Evolutionary conservation across 2,329 filamentous ascomycete species (phyloP).

Genomic region (Dryadomyces quercivorus): DNA sequence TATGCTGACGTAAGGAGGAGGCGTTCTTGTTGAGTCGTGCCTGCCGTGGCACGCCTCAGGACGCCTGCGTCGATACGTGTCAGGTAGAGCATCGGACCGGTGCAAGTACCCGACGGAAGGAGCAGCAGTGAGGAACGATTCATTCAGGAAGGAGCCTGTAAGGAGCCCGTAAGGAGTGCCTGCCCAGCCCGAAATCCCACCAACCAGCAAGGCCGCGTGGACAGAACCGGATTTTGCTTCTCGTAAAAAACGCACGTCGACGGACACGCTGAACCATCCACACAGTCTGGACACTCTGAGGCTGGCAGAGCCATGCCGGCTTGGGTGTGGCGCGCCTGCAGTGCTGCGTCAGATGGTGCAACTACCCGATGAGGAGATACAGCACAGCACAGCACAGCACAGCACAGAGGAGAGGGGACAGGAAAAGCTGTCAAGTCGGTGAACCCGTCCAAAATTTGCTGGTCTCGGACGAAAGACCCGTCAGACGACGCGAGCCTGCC

Average conservation of each 20-base stretch:
- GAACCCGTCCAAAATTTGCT: neutral
- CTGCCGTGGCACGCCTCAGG: neutral
- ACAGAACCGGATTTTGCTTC: no score
- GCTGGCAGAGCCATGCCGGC: no score
- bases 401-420: neutral
- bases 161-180: no score
- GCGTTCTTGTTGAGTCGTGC: neutral
- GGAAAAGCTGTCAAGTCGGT: neutral
- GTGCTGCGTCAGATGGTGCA: no score
- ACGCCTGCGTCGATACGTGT: neutral
- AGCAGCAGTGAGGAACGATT: neutral
- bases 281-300: no score
- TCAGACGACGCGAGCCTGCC: neutral
- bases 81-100: neutral
- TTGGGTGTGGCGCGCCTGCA: no score
- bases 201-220: no score
- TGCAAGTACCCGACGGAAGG: neutral
- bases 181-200: no score
- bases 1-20: neutral
- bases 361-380: no score
- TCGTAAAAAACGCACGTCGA: no score
- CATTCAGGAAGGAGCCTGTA: neutral
- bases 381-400: no score
- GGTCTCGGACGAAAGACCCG: neutral
- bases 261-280: no score